These are phyloP conservation scores for Solanum etuberosum DNA, from an alignment of 257 asterid genomes.

Conservation along the genomic window DNA sequence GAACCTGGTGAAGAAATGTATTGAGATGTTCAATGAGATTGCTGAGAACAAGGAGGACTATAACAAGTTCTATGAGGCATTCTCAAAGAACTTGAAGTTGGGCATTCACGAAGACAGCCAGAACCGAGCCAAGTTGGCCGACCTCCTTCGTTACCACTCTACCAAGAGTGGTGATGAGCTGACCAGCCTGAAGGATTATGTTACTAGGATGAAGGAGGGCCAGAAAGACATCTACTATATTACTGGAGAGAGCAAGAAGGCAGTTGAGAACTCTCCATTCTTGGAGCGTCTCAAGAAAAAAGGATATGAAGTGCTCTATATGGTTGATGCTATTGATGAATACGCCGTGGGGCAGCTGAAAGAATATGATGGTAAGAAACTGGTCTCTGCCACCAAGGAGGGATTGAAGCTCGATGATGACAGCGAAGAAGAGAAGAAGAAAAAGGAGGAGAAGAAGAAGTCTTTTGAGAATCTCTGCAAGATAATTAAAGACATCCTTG, in stretches of 20 bases:
- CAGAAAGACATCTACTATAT: constrained; percentile 75
- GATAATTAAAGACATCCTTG: constrained; percentile 55
- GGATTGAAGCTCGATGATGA: constrained; percentile 74
- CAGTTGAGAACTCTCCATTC: constrained; percentile 70
- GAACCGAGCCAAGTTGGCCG: constrained; percentile 64
- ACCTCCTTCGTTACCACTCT: constrained; percentile 53
- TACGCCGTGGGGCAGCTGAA: constrained; percentile 66
- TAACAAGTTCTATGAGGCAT: constrained; percentile 60
- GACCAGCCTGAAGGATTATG: constrained; percentile 71
- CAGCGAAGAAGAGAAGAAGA: constrained; percentile 53
- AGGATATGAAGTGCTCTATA: constrained; percentile 65
- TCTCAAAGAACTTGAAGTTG: constrained; percentile 67
- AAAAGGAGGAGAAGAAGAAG: constrained; percentile 53
- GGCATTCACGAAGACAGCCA: constrained; percentile 79
- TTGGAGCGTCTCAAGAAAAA: constrained; percentile 70
- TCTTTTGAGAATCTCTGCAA: constrained; percentile 69
- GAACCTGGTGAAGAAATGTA: constrained; percentile 72
- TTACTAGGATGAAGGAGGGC: constrained; percentile 82
- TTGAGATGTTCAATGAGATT: constrained; percentile 74
- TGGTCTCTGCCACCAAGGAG: constrained; percentile 70
- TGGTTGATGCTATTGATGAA: constrained; percentile 85
- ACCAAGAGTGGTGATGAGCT: constrained; percentile 80
- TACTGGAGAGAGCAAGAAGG: constrained; percentile 75
- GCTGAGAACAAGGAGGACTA: constrained; percentile 82
- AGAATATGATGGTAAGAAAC: constrained; percentile 72